Percentiles rank a stretch among this genome's conserved stretches.
Evolutionary conservation across 192 early-diverging fungal genomes (phyloP).

Genomic region (Thamnidium elegans): DNA sequence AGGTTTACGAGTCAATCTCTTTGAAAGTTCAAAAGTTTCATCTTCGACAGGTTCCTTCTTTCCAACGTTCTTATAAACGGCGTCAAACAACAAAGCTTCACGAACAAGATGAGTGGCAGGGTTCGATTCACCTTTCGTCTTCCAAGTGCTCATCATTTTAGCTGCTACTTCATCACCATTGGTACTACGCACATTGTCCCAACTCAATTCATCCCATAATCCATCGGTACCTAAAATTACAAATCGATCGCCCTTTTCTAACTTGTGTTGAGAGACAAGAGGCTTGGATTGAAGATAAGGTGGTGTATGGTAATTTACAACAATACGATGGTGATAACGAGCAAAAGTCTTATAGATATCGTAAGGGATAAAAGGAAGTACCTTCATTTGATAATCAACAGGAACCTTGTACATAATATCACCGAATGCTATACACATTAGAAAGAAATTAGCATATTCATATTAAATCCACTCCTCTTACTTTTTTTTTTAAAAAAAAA

Average conservation of each 20-base stretch:
- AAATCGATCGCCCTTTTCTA: constrained; percentile 62
- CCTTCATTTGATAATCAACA: constrained; percentile 47
- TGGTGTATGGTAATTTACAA: constrained; percentile 53
- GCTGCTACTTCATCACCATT: constrained; percentile 60
- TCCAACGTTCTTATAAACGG: constrained; percentile 24
- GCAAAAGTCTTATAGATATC: constrained; percentile 36
- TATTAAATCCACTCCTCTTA: constrained; percentile 39
- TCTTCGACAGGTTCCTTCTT: background rate
- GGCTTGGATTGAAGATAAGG: constrained; percentile 80
- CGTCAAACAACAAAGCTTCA: constrained; percentile 23
- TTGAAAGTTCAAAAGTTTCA: constrained; percentile 28
- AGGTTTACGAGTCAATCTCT: constrained; percentile 28
- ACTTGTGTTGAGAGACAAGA: constrained; percentile 57
- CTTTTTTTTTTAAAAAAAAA: background rate
- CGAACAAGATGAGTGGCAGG: constrained; percentile 28
- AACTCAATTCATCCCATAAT: constrained; percentile 73
- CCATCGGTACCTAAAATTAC: constrained; percentile 83
- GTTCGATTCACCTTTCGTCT: constrained; percentile 15
- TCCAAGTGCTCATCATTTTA: constrained; percentile 19
- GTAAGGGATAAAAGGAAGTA: constrained; percentile 42
- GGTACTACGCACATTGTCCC: constrained; percentile 53
- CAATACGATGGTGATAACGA: constrained; percentile 36
- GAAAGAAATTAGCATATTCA: constrained; percentile 38
- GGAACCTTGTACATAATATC: constrained; percentile 54
- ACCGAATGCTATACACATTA: constrained; percentile 63